phyloP scores from a whole-genome alignment of 2,329 filamentous ascomycete genomes.

The Alternaria ventricosa region DNA sequence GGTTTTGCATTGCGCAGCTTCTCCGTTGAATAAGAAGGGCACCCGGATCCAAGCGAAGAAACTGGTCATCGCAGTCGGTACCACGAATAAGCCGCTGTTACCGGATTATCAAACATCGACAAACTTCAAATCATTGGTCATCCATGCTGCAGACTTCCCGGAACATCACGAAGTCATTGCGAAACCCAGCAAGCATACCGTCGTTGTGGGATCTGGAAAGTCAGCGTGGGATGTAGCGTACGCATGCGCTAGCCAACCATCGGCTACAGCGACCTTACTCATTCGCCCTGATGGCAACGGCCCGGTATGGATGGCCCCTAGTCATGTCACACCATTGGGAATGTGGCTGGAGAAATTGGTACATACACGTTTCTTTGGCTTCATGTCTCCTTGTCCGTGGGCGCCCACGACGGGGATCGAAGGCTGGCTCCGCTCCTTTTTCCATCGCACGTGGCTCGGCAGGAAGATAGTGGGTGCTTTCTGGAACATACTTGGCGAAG shows the following conservation, averaged over 20 bases:
- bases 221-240: slow-evolving; percentile 70
- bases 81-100: slow-evolving; percentile 64
- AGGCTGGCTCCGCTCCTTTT: slow-evolving; percentile 58
- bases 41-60: slow-evolving; percentile 50
- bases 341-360: slow-evolving; percentile 72
- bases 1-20: slow-evolving; percentile 24
- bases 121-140: slow-evolving; percentile 60
- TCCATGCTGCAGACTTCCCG: slow-evolving; percentile 64
- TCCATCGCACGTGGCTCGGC: slow-evolving; percentile 65
- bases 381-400: slow-evolving; percentile 79
- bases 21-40: slow-evolving; percentile 27
- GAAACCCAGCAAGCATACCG: slow-evolving; percentile 45
- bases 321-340: slow-evolving; percentile 71
- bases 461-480: slow-evolving; percentile 62
- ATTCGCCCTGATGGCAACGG: slow-evolving; percentile 66
- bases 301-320: slow-evolving; percentile 65
- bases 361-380: slow-evolving; percentile 71
- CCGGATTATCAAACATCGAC: slow-evolving; percentile 60
- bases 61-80: slow-evolving; percentile 67
- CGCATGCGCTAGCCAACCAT: slow-evolving; percentile 55
- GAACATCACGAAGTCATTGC: slow-evolving; percentile 46
- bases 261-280: slow-evolving; percentile 62
- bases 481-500: slow-evolving; percentile 63
- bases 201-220: slow-evolving; percentile 68
- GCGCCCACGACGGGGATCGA: slow-evolving; percentile 67